phyloP scores from a whole-genome alignment of 495 filamentous ascomycete species.

The Haplographium delicatum region DNA sequence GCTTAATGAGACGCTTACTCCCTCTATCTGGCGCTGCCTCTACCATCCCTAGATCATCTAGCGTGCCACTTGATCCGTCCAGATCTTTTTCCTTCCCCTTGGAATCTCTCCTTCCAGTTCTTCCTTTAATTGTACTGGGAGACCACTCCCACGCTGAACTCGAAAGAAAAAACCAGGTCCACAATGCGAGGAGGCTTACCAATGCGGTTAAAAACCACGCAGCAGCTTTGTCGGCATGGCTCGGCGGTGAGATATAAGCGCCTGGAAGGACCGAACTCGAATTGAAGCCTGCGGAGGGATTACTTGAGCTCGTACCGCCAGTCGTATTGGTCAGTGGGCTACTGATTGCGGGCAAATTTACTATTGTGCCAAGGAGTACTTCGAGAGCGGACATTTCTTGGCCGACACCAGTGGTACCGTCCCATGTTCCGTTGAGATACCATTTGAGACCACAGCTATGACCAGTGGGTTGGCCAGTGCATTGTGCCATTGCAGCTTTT shows the following conservation, averaged over 20 bases:
- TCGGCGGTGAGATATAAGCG: slow-evolving; percentile 30
- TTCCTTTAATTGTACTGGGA: no score
- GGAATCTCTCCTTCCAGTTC: no score
- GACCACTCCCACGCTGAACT: slow-evolving; percentile 1
- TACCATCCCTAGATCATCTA: no score
- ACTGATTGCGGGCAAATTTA: slow-evolving; percentile 12
- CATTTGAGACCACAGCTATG: slow-evolving; percentile 67
- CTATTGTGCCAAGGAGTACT: slow-evolving; percentile 54
- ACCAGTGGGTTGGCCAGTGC: slow-evolving; percentile 51
- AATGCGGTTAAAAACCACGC: slow-evolving; percentile 55
- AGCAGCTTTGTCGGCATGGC: slow-evolving; percentile 49
- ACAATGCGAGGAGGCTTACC: not conserved
- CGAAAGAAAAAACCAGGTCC: slow-evolving; percentile 12
- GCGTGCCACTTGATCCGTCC: no score
- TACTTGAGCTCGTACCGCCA: slow-evolving; percentile 70
- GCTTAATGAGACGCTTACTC: no score
- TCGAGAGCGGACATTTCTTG: slow-evolving; percentile 68
- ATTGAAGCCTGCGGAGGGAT: slow-evolving; percentile 58
- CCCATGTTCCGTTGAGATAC: slow-evolving; percentile 54
- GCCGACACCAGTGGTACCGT: slow-evolving; percentile 54
- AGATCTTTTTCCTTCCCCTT: no score
- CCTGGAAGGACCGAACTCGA: slow-evolving; percentile 7
- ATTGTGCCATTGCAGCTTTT: slow-evolving; percentile 62
- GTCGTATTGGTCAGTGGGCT: slow-evolving; percentile 56
- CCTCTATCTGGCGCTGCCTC: no score